These are phyloP conservation scores for Sporobolomyces pararoseus DNA, from an alignment of 768 basidiomycete genomes.

Conservation along the genomic window DNA sequence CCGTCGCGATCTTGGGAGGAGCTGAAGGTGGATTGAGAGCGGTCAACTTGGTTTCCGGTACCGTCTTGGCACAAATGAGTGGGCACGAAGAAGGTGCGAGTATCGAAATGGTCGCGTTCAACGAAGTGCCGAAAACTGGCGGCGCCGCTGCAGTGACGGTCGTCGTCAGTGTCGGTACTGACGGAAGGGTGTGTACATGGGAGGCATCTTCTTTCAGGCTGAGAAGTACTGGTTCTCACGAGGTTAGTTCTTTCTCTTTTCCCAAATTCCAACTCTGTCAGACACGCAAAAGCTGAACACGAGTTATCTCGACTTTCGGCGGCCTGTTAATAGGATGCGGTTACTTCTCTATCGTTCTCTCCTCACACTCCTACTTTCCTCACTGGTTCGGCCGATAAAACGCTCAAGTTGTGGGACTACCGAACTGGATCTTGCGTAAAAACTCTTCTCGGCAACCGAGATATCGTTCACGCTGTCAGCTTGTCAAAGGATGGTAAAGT, in stretches of 20 bases:
- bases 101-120: conserved; percentile 78
- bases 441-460: conserved; percentile 77
- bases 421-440: conserved; percentile 73
- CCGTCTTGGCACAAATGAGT: conserved; percentile 69
- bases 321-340: conserved; percentile 63
- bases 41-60: conserved; percentile 79
- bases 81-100: conserved; percentile 81
- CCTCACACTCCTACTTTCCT: conserved; percentile 69
- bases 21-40: conserved; percentile 78
- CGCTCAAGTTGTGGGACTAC: conserved; percentile 86
- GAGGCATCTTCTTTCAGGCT: conserved; percentile 81
- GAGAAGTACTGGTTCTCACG: conserved; percentile 74
- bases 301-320: background rate
- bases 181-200: conserved; percentile 92
- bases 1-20: conserved; percentile 86
- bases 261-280: too few relatives aligned
- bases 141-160: conserved; percentile 56
- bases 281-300: too few relatives aligned
- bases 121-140: conserved; percentile 64
- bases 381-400: conserved; percentile 79
- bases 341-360: conserved; percentile 72
- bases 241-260: conserved; percentile 56
- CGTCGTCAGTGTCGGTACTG: conserved; percentile 81
- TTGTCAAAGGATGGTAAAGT: conserved; percentile 66
- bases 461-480: conserved; percentile 68